phyloP scores from a whole-genome alignment of 345 rosid genomes.

The Arabidopsis arenosa region DNA sequence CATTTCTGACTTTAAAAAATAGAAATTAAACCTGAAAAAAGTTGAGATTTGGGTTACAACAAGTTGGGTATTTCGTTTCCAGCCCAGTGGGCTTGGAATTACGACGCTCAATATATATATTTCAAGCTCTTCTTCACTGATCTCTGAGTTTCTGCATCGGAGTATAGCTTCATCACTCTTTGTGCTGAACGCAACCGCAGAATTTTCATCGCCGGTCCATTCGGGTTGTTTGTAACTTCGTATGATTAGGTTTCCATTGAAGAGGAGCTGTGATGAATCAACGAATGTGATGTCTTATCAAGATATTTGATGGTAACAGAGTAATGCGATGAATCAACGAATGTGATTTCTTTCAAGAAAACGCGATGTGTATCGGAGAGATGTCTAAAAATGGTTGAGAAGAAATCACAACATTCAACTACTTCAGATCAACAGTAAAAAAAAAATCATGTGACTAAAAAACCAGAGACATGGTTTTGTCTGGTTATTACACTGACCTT shows the following conservation, averaged over 20 bases:
- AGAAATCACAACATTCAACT: constrained; percentile 58
- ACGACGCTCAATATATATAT: not conserved
- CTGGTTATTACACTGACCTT: not conserved
- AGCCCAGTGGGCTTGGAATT: constrained; percentile 13
- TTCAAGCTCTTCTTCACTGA: not conserved
- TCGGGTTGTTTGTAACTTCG: too few relatives aligned
- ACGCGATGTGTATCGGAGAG: not conserved
- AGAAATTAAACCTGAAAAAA: not conserved
- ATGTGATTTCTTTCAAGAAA: not conserved
- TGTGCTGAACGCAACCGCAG: too few relatives aligned
- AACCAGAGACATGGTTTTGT: constrained; percentile 36
- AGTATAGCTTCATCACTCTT: too few relatives aligned
- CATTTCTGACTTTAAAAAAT: too few relatives aligned
- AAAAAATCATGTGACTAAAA: not conserved
- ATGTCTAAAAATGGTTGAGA: constrained; percentile 45
- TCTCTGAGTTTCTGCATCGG: too few relatives aligned
- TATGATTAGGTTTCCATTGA: not conserved
- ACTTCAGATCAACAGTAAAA: constrained; percentile 57
- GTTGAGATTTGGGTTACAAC: not conserved
- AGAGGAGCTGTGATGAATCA: not conserved
- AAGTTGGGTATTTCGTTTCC: not conserved
- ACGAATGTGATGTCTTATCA: not conserved
- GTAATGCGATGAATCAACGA: too few relatives aligned
- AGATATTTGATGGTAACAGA: too few relatives aligned
- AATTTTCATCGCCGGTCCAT: not conserved